Base-by-base conservation (phyloP, 1,284 basidiomycete species). In the Agaricales sp. region DNA sequence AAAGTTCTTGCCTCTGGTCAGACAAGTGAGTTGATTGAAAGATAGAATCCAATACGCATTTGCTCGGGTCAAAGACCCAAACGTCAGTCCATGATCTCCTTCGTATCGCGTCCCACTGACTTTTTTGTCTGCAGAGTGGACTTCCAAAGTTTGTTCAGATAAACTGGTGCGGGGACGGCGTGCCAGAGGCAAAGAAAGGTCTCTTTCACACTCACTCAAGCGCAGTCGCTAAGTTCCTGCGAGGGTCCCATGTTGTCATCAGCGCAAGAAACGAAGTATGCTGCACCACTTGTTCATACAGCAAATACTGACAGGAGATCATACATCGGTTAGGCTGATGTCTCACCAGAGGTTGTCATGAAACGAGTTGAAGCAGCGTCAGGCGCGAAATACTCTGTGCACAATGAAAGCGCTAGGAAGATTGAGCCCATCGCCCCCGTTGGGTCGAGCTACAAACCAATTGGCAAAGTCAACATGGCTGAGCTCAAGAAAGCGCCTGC, bases 101-200 rank as follows among this genome's bases (percentile, higher is more conserved):
- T n/a, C n/a, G n/a, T n/a, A 24, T 8, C 22, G 46, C 46, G 48
- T 46, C 38, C 45, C 20, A 21, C 20, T 22, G n/a, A 8, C 30
- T 19, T 22, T 46, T 50, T 45, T 45, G 50, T 39, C 53, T 35
- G 37, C 59, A 94, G 83, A 88, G 82, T 60, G 73, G 86, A 57
- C 75, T 98, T n/a, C 77, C 86, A 51, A 97, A 97, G 67, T 92
- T 94, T 55, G 91, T 97, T 4, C 85, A 95, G 56, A 77, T 84
- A 59, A 90, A 90, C 57, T 92, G 90, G 92, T 93, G 91, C 59
- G 94, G 95, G 47, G 93, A 96, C 59, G 94, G 95, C 57, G 95
- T 98, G 0, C 94, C 94, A 14, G 92, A 87, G 65, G 77, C 75
- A 25, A 85, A 87, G 64, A 98, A 98, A 66, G 95, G 94, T 13